Evolutionary conservation across 305 asterid genomes (phyloP), one percentile per base, ranked within the genome.

Genomic region (Ajuga reptans): DNA sequence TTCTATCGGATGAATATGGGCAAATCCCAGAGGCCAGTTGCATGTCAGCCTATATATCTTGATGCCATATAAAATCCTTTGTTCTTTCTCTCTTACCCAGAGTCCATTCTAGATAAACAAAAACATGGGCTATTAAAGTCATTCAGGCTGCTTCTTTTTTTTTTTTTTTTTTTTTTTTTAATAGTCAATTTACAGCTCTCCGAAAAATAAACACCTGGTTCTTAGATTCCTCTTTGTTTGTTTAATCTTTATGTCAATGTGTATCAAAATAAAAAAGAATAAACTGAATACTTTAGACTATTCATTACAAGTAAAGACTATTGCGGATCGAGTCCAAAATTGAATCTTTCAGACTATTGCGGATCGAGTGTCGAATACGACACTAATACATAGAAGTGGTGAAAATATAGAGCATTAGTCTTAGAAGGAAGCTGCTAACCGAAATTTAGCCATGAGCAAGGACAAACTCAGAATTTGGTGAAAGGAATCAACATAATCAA

Each of bases 401-500:
- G 61, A 63, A 45, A 63, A 69, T 37, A 10, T 24, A 17, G 66
- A 14, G 55, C 63, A 34, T 46, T 39, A 14, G 8, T 39, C 49
- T 39, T n/a, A 18, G 52, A 21, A 24, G 52, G 37, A 12, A 67
- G 56, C 27, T 8, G 46, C 64, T 11, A 24, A 53, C 31, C 47
- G 29, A 64, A 57, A 57, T 42, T 68, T 45, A 34, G 59, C 56
- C 42, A 5, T 36, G 16, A 68, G 33, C 6, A 53, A 17, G 64
- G 33, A 42, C 33, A 34, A 66, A 39, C 63, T 29, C 39, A 46
- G 39, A 55, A 55, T 41, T 39, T 51, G 58, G 58, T 15, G 43
- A 64, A 69, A 10, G 39, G 42, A 61, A 46, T 50, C 50, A 57
- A 15, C 50, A 37, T 61, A 71, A 21, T 67, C 64, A 75, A 65